Conservation (phyloP, 1,284 basidiomycete genomes). For the Golubevia sp. region DNA sequence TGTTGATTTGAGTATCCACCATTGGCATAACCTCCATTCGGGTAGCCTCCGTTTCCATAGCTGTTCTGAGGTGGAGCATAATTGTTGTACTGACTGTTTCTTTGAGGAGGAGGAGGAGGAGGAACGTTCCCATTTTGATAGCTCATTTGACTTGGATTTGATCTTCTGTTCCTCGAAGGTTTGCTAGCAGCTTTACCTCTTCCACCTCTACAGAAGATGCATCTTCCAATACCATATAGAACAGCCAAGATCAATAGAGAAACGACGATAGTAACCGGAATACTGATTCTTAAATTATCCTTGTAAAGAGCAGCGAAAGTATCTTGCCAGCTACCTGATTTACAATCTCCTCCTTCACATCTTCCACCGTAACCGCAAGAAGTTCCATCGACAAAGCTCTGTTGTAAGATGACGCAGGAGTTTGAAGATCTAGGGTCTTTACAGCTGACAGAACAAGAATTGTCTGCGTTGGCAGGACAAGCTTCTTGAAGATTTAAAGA, state of each 20-base stretch:
- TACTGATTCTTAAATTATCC: conserved; percentile 39
- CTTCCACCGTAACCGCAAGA: conserved; percentile 49
- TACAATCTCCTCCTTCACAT: conserved; percentile 45
- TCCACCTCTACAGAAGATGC: background rate
- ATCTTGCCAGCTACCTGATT: conserved; percentile 33
- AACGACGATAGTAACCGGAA: conserved; percentile 42
- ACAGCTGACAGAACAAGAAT: conserved; percentile 42
- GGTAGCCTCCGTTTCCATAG: background rate
- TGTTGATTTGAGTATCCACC: background rate
- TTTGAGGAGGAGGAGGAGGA: background rate
- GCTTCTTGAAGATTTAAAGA: conserved; percentile 28
- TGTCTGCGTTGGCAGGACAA: conserved; percentile 35
- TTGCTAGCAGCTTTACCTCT: too few species aligned
- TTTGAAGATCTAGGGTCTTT: conserved; percentile 33
- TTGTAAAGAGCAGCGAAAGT: conserved; percentile 36
- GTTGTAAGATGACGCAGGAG: conserved; percentile 43
- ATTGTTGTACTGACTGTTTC: background rate
- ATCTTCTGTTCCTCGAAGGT: background rate
- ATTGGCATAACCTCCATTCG: background rate
- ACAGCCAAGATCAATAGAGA: background rate
- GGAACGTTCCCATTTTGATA: background rate
- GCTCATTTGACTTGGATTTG: background rate
- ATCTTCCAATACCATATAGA: background rate
- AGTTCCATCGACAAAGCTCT: conserved; percentile 47
- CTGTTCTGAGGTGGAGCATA: background rate